Base-by-base conservation (phyloP, 2,329 filamentous ascomycete species). In the Stagonosporopsis tanaceti region DNA sequence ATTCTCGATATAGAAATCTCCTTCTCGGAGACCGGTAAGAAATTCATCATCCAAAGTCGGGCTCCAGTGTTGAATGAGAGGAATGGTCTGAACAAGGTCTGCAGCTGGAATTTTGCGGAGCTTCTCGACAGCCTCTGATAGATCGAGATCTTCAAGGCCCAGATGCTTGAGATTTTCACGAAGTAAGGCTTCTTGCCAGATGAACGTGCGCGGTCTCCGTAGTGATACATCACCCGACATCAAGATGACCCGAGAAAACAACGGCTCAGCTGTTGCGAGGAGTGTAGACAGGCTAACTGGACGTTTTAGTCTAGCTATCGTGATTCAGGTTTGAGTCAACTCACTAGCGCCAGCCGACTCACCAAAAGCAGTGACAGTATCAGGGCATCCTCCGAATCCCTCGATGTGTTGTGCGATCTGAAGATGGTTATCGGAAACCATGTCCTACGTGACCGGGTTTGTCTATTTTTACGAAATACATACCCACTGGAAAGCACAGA, bases 341-440 rank as follows among this genome's bases (percentile, higher is more conserved):
- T 45, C 42, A 45, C 42, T 45, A 32, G 42, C 42, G 27, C 42
- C 42, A 34, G 81, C 80, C 39, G 78, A 81, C 62, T 83, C 78
- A 8, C 81, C 82, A 14, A 78, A 70, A 2, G 78, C 66, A 0
- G 76, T 79, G 2, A 79, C 62, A 39, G 75, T 71, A 8, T 59
- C 59, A 4, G 75, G 64, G 60, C 79, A 71, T 9, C 78, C 77
- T n/a, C 77, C 76, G 56, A 80, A 79, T 0, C 72, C 73, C 5
- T 47, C 57, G 47, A 80, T 78, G 53, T 78, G 65, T 25, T 69
- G 67, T 52, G 72, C 71, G 35, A 79, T 60, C 42, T 45, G n/a
- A 34, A 32, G 2, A 34, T 34, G 27, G n/a, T 32, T 32, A 45
- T 20, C 28, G 22, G 42, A 14, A 1, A 6, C 27, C 39, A 41